A percentile compares a stretch with the other conserved stretches of the same genome.
Conservation (phyloP, 2,329 filamentous ascomycete genomes). For the Calonectria hawksworthii region DNA sequence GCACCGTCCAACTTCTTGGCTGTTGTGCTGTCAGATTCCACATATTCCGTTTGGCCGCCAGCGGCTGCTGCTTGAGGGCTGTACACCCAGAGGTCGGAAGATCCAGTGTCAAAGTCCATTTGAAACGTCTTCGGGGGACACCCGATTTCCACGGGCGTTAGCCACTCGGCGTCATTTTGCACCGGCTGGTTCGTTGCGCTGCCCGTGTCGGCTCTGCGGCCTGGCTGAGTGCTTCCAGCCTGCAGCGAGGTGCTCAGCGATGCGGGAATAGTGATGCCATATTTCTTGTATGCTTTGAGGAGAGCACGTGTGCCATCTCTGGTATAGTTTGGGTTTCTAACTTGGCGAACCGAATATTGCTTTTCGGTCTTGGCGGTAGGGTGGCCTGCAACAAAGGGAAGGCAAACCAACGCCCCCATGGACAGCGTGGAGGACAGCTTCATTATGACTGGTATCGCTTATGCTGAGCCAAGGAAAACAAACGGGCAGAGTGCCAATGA, state of each 20-base stretch:
- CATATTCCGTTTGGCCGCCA: conserved; percentile 56
- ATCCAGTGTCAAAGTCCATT: conserved; percentile 62
- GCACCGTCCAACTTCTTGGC: conserved; percentile 53
- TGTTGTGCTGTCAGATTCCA: conserved; percentile 55
- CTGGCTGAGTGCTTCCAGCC: conserved; percentile 39
- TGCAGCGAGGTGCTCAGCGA: background rate
- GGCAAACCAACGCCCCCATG: background rate
- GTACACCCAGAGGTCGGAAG: conserved; percentile 64
- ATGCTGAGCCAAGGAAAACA: background rate
- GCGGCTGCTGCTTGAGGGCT: conserved; percentile 58
- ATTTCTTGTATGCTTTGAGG: conserved; percentile 54
- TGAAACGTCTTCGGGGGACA: conserved; percentile 59
- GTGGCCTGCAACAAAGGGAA: conserved; percentile 3
- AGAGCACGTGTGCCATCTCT: conserved; percentile 52
- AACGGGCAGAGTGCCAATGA: background rate
- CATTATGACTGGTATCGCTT: background rate
- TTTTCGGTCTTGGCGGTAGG: conserved; percentile 16
- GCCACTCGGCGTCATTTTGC: conserved; percentile 53
- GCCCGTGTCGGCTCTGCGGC: conserved; percentile 43
- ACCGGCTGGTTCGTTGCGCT: conserved; percentile 46
- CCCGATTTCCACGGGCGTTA: conserved; percentile 58
- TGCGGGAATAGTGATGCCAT: conserved; percentile 49
- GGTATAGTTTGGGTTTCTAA: conserved; percentile 53
- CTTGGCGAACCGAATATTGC: conserved; percentile 51
- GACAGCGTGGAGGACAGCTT: background rate